Conservation (phyloP, 2,329 filamentous ascomycete genomes). For the Aspergillus novofumigatus region DNA sequence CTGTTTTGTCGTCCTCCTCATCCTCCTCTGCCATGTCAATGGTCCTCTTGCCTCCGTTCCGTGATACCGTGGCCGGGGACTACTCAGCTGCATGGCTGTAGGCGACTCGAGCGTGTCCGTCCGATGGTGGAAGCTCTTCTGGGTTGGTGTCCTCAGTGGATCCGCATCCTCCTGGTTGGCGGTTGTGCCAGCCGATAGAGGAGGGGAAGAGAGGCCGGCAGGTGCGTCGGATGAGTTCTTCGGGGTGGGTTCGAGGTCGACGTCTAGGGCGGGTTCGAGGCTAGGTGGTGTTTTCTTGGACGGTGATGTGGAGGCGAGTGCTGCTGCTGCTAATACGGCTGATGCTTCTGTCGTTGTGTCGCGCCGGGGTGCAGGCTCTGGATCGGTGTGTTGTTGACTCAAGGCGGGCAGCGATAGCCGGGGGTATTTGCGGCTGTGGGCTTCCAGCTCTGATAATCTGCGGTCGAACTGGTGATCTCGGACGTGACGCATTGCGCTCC, state of each 20-base stretch:
- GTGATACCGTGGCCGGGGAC: conserved; percentile 29
- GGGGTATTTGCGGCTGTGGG: conserved; percentile 34
- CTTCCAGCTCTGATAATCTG: conserved; percentile 39
- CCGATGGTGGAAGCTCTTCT: conserved; percentile 7
- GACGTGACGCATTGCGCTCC: conserved; percentile 39
- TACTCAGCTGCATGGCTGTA: conserved; percentile 35
- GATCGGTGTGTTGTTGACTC: not conserved
- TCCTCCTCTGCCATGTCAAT: not conserved
- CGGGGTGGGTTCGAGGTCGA: conserved; percentile 8
- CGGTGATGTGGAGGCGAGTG: not conserved
- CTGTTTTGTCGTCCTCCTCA: not conserved
- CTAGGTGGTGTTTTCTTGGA: conserved; percentile 1
- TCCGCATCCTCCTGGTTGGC: conserved; percentile 11
- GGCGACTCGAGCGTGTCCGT: conserved; percentile 20
- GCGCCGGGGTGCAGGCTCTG: not conserved
- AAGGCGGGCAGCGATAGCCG: conserved; percentile 22
- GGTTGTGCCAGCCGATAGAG: conserved; percentile 11
- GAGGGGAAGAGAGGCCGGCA: conserved; percentile 15
- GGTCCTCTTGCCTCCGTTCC: conserved; percentile 3
- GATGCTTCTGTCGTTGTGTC: not conserved
- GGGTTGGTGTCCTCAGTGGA: conserved; percentile 19
- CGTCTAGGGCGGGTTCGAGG: conserved; percentile 16
- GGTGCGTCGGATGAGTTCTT: conserved; percentile 3
- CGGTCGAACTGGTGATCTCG: conserved; percentile 37
- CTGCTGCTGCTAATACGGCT: not conserved